phyloP scores from a whole-genome alignment of 805 yeast genomes.

The Metschnikowia dekortorum region DNA sequence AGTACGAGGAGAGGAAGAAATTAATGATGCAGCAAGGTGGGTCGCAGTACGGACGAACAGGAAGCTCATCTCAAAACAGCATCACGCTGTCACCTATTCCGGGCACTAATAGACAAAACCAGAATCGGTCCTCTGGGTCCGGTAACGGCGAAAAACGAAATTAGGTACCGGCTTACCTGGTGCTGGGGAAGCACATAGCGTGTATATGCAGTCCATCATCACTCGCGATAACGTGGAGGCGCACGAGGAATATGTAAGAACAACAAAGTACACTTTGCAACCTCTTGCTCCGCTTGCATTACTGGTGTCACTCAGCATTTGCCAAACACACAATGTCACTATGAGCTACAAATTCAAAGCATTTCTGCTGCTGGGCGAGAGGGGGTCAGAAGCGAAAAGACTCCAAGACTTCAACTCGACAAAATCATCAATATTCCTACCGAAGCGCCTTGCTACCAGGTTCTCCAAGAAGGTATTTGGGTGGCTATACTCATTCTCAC shows the following conservation, averaged over 20 bases:
- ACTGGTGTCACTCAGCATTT: background rate
- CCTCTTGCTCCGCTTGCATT: background rate
- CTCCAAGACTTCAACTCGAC: background rate
- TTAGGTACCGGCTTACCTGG: background rate
- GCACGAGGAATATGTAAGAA: background rate
- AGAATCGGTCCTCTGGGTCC: background rate
- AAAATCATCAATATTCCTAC: conserved; percentile 6
- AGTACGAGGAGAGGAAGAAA: conserved; percentile 36
- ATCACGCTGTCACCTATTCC: background rate
- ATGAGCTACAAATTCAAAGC: background rate
- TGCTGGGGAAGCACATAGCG: background rate
- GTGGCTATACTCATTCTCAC: conserved; percentile 46
- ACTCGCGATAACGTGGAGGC: background rate
- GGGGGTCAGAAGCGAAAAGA: background rate
- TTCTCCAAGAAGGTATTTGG: conserved; percentile 20
- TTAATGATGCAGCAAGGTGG: conserved; percentile 27
- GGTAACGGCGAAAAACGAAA: background rate
- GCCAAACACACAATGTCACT: background rate
- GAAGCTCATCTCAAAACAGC: background rate
- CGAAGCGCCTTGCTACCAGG: conserved; percentile 13
- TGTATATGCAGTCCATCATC: background rate
- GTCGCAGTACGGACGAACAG: conserved; percentile 8
- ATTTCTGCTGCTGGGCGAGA: background rate
- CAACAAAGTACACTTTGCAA: background rate
- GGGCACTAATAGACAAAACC: background rate